Evolutionary conservation across 352 stramenopile genomes (phyloP).

Genomic region (Pythium monospermum): DNA sequence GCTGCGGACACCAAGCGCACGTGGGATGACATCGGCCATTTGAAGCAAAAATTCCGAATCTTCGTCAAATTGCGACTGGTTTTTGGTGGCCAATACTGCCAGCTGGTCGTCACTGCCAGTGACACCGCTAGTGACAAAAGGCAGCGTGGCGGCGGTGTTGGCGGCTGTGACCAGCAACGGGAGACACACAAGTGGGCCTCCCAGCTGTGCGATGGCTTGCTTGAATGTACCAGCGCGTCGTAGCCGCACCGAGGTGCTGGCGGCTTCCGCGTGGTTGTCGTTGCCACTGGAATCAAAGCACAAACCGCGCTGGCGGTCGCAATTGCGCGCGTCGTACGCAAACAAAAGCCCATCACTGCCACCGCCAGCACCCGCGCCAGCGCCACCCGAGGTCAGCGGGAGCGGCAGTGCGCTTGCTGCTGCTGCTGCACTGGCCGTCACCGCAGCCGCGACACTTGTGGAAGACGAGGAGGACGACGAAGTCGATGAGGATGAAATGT

Average conservation of each 20-base stretch:
- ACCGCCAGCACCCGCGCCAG: too few relatives aligned
- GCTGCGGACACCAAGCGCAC: slow-evolving; percentile 59
- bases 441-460: slow-evolving; percentile 9
- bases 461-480: slow-evolving; percentile 17
- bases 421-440: slow-evolving; percentile 4
- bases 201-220: slow-evolving; percentile 33
- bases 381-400: too few relatives aligned
- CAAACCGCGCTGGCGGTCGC: slow-evolving; percentile 21
- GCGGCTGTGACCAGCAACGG: slow-evolving; percentile 27
- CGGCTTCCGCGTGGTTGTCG: slow-evolving; percentile 28
- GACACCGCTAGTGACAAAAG: not conserved
- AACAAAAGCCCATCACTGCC: slow-evolving; percentile 32
- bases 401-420: too few relatives aligned
- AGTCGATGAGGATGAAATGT: slow-evolving; percentile 31
- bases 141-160: not conserved
- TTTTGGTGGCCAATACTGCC: not conserved
- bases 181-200: slow-evolving; percentile 32
- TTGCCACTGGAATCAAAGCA: slow-evolving; percentile 43
- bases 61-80: slow-evolving; percentile 67
- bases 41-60: slow-evolving; percentile 68
- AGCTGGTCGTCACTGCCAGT: too few relatives aligned
- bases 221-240: slow-evolving; percentile 32
- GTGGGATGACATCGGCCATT: slow-evolving; percentile 66
- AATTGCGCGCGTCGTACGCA: slow-evolving; percentile 36
- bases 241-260: slow-evolving; percentile 26